phyloP scores from a whole-genome alignment of 192 early-diverging fungal species.

The Lunasporangiospora selenospora region DNA sequence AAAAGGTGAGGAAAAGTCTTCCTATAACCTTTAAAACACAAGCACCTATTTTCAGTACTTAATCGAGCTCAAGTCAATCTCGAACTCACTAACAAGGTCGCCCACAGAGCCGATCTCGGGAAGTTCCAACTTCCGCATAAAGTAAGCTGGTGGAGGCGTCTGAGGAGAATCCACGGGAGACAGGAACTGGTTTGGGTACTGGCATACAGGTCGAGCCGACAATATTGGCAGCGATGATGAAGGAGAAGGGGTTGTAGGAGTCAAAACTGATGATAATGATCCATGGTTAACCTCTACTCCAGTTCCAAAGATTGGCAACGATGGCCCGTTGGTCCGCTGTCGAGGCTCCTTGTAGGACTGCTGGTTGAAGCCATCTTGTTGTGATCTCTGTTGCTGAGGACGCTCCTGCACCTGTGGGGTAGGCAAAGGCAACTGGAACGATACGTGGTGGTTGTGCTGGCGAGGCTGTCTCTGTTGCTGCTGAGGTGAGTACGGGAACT shows the following conservation, averaged over 20 bases:
- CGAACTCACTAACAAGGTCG: constrained; percentile 31
- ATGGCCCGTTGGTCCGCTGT: too few relatives aligned
- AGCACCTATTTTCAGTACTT: constrained; percentile 35
- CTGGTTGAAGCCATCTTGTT: constrained; percentile 12
- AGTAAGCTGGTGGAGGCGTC: constrained; percentile 40
- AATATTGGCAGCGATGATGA: background rate
- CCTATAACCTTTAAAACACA: too few relatives aligned
- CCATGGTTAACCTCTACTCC: too few relatives aligned
- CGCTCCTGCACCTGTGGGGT: too few relatives aligned
- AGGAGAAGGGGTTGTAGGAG: background rate
- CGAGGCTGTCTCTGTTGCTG: background rate
- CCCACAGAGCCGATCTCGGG: constrained; percentile 31
- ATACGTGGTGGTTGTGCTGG: constrained; percentile 5
- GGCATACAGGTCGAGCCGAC: background rate
- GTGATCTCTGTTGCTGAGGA: background rate
- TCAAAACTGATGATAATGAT: too few relatives aligned
- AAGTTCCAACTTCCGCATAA: constrained; percentile 21
- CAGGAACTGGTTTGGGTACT: constrained; percentile 9
- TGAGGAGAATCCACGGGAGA: constrained; percentile 29
- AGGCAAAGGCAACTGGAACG: too few relatives aligned
- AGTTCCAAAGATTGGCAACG: too few relatives aligned
- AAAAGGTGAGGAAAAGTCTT: too few relatives aligned
- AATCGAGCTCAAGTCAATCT: constrained; percentile 19
- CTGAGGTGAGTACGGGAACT: background rate
- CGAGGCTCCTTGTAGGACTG: constrained; percentile 26